Evolutionary conservation across 192 early-diverging fungal genomes (phyloP), one percentile per base, ranked within the genome.

Genomic region (Ambispora gerdemannii): DNA sequence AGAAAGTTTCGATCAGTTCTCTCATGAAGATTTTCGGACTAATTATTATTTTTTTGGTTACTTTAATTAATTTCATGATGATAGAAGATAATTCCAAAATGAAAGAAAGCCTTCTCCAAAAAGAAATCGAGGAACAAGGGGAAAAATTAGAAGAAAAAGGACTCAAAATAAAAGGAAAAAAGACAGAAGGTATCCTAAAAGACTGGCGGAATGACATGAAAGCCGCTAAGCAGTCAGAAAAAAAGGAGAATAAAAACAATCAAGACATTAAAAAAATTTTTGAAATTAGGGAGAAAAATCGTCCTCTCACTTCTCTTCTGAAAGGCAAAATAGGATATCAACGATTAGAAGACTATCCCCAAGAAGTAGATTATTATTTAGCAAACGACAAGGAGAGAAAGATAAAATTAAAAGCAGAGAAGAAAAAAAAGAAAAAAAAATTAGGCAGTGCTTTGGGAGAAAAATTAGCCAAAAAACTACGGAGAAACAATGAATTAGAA

Each of bases 291-390:
- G 60, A 63, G 3, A 32, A 17, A 19, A 63, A 63, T 63, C 8
- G 3, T 19, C 6, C 19, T 4, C 30, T 63, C 28, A 63, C 60
- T 63, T 6, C 60, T 22, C 15, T 63, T 35, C 33, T 63, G 32
- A 63, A 63, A 63, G 38, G n/a, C 28, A 63, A 63, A 63, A 34
- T 19, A 8, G 31, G 31, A 0, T 3, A 63, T 35, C 19, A 3
- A 32, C 0, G 38, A 35, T 36, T 63, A 0, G 60, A 63, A 35
- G 22, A 63, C 17, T 35, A 63, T n/a, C 60, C 60, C 7, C 22
- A 19, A 32, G 31, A 34, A 63, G 31, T 63, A 63, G 60, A 63
- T 17, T 35, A 63, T 63, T 63, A 63, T 63, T 38, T 63, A 24
- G 31, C 31, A 4, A 4, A 7, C 0, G 17, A 38, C 20, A 3